Evolutionary conservation across 2,329 filamentous ascomycete species (phyloP).

Genomic region (Pestalotiopsis sp.): DNA sequence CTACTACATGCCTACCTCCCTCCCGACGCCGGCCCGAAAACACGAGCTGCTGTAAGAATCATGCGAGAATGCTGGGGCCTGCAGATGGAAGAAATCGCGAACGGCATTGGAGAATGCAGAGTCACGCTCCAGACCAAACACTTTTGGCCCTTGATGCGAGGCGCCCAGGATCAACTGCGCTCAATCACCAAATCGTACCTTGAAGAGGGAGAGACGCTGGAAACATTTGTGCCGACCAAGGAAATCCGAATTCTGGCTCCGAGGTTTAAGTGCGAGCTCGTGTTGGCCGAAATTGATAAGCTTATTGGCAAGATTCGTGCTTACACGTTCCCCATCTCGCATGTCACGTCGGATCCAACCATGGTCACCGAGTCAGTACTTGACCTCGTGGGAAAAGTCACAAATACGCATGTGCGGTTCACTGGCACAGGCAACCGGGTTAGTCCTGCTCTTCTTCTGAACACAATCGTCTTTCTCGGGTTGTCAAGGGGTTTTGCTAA

Average conservation of each 20-base stretch:
- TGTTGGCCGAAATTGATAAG: slow-evolving; percentile 36
- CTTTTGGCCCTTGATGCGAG: slow-evolving; percentile 48
- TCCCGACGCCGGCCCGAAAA: slow-evolving; percentile 37
- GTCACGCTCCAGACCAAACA: slow-evolving; percentile 41
- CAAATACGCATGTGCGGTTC: slow-evolving; percentile 29
- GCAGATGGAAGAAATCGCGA: slow-evolving; percentile 46
- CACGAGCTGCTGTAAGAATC: slow-evolving; percentile 42
- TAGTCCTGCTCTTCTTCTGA: slow-evolving; percentile 16
- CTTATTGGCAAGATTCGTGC: slow-evolving; percentile 29
- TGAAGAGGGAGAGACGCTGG: slow-evolving; percentile 39
- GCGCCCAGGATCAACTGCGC: slow-evolving; percentile 37
- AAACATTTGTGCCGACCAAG: slow-evolving; percentile 30
- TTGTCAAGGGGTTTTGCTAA: slow-evolving; percentile 9
- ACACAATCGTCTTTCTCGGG: neutral
- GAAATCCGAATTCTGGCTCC: slow-evolving; percentile 39
- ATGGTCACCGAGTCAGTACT: slow-evolving; percentile 26
- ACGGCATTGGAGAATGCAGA: slow-evolving; percentile 42
- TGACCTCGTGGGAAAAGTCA: slow-evolving; percentile 39
- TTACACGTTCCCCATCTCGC: slow-evolving; percentile 24
- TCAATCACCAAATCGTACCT: slow-evolving; percentile 31
- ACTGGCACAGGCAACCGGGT: slow-evolving; percentile 24
- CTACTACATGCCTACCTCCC: slow-evolving; percentile 32
- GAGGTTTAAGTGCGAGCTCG: slow-evolving; percentile 35
- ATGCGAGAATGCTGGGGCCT: slow-evolving; percentile 54
- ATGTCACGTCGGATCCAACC: slow-evolving; percentile 23